A percentile compares a stretch with the other conserved stretches of the same genome.
Evolutionary conservation across 1,139 yeast species (phyloP).

Genomic region (Lodderomyces theae): DNA sequence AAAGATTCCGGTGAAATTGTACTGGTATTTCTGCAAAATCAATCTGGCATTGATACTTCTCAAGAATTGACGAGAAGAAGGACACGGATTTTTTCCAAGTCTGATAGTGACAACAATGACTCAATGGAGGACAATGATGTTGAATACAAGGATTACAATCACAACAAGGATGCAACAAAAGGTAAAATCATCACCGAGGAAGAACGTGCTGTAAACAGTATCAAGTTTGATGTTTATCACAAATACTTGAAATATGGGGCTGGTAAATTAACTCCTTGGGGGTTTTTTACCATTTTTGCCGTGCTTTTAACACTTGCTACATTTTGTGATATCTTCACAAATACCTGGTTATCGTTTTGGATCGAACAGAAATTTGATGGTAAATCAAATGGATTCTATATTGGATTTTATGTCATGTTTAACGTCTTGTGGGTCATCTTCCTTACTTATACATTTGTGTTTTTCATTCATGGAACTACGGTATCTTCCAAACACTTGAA

Average conservation of each 20-base stretch:
- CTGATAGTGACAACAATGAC: not conserved
- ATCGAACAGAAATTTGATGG: conserved; percentile 51
- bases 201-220: conserved; percentile 40
- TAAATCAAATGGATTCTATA: conserved; percentile 55
- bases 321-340: conserved; percentile 62
- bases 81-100: not conserved
- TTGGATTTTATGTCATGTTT: conserved; percentile 67
- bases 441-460: conserved; percentile 40
- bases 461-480: conserved; percentile 51
- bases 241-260: conserved; percentile 58
- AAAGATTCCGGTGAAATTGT: not conserved
- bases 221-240: conserved; percentile 30
- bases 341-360: conserved; percentile 90
- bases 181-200: conserved; percentile 35
- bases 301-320: conserved; percentile 40
- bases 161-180: conserved; percentile 23
- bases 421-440: conserved; percentile 38
- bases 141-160: conserved; percentile 15
- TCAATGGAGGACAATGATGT: conserved; percentile 18
- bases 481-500: conserved; percentile 46
- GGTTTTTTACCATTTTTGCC: conserved; percentile 12
- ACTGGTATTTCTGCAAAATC: not conserved
- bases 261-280: conserved; percentile 36
- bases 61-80: conserved; percentile 6
- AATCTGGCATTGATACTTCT: not conserved